Evolutionary conservation across 2,329 filamentous ascomycete genomes (phyloP), one percentile per base, ranked within the genome.

Genomic region (Periglandula ipomoeae): DNA sequence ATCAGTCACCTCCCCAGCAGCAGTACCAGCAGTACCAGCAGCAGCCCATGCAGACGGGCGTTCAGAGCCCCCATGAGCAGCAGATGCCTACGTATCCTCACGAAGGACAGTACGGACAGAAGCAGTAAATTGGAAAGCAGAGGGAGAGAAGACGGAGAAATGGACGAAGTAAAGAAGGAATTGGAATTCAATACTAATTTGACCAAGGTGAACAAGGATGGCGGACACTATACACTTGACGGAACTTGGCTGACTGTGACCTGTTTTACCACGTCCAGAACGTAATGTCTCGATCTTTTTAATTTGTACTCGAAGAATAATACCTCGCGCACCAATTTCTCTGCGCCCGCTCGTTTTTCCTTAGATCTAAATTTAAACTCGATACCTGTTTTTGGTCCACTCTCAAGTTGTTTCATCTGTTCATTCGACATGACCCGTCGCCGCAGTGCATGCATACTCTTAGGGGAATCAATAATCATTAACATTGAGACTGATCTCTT

Each of bases 401-500:
- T 24, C n/a, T 13, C 10, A n/a, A 27, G 2, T 3, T 24, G 23
- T 20, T 3, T 5, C n/a, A 40, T 10, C 8, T 11, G 23, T n/a
- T 34, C 42, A 11, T 37, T 32, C 11, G 20, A 5, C 48, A 42
- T 42, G 37, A 37, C 43, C 37, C 22, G 20, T 49, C 27, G 24
- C 30, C 5, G 30, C 30, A 11, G 30, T 30, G 27, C 13, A 15
- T 32, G 11, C 30, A 15, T 11, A 19, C 9, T 27, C 17, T 3
- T 11, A 23, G 41, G 22, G 42, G 42, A 46, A 44, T 38, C 30
- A 15, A 50, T 45, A 22, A 46, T 47, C 17, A 44, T 38, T 35
- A 30, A 34, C 17, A 13, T 20, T 15, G 23, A 50, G 44, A 19
- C 44, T 44, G 44, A 22, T 50, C 30, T 42, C 44, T 5, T 19